Evolutionary conservation across 2,329 filamentous ascomycete genomes (phyloP).

Genomic region (Pseudopithomyces maydicus): DNA sequence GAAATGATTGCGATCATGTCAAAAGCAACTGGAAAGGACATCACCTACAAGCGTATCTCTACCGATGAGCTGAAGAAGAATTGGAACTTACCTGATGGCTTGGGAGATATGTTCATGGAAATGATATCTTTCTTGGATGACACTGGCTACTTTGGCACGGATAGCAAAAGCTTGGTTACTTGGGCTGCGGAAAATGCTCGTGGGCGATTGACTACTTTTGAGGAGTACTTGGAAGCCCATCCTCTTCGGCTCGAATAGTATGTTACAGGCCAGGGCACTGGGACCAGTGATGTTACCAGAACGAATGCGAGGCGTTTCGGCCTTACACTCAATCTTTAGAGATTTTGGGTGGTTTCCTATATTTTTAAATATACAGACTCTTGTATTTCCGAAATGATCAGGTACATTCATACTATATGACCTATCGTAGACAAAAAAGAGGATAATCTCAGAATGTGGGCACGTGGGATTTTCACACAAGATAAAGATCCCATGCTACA

Average conservation of each 20-base stretch:
- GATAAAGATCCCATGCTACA: too few relatives aligned
- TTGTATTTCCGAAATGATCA: too few relatives aligned
- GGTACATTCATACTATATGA: too few relatives aligned
- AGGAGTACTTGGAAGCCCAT: constrained; percentile 43
- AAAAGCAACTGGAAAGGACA: constrained; percentile 43
- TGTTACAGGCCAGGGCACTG: not conserved
- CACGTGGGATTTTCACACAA: too few relatives aligned
- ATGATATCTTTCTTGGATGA: constrained; percentile 29
- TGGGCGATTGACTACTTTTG: constrained; percentile 42
- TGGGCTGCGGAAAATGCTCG: constrained; percentile 35
- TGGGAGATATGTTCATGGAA: constrained; percentile 18
- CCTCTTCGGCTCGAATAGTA: constrained; percentile 23
- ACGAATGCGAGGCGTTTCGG: too few relatives aligned
- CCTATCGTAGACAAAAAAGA: too few relatives aligned
- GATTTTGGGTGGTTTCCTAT: too few relatives aligned
- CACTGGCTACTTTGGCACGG: constrained; percentile 44
- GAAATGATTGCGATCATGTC: constrained; percentile 48
- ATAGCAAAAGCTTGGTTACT: constrained; percentile 34
- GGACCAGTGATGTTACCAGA: too few relatives aligned
- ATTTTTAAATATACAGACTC: too few relatives aligned
- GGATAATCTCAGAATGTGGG: too few relatives aligned
- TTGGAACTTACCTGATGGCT: constrained; percentile 3
- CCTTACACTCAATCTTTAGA: too few relatives aligned
- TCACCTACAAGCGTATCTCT: constrained; percentile 18
- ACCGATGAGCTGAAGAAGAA: constrained; percentile 14